phyloP scores from a whole-genome alignment of 805 yeast species.

The Metschnikowia gruessii region DNA sequence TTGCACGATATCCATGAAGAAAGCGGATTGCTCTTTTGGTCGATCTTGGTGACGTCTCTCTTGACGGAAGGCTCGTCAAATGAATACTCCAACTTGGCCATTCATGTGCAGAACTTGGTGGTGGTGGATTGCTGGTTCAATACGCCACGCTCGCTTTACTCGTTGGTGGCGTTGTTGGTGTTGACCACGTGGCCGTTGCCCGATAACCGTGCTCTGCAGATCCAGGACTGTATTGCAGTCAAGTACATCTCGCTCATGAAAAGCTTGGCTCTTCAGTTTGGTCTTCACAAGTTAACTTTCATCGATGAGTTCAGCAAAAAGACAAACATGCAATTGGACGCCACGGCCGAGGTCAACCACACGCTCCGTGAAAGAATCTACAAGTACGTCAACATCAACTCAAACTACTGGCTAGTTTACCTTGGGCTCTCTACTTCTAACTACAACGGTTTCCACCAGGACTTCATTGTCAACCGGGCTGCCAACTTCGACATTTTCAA shows the following conservation, averaged over 20 bases:
- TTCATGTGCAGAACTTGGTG: conserved; percentile 37
- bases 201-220: conserved; percentile 21
- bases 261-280: conserved; percentile 40
- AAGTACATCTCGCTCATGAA: conserved; percentile 40
- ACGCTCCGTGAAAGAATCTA: conserved; percentile 40
- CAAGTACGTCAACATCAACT: conserved; percentile 41
- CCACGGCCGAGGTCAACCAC: conserved; percentile 32
- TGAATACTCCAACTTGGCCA: conserved; percentile 26
- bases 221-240: conserved; percentile 33
- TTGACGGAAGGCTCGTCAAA: conserved; percentile 23
- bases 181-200: conserved; percentile 47
- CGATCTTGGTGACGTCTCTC: conserved; percentile 35
- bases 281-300: conserved; percentile 41
- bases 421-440: conserved; percentile 35
- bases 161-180: conserved; percentile 37
- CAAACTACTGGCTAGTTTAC: conserved; percentile 42
- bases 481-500: conserved; percentile 25
- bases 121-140: conserved; percentile 43
- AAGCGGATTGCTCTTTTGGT: conserved; percentile 41
- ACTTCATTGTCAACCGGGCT: conserved; percentile 37
- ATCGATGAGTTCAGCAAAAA: conserved; percentile 41
- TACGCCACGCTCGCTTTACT: conserved; percentile 44
- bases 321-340: conserved; percentile 23
- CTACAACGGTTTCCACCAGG: conserved; percentile 29
- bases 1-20: conserved; percentile 23